Base-by-base conservation (phyloP, 2,329 filamentous ascomycete genomes). In the Penicillium psychrosexuale region DNA sequence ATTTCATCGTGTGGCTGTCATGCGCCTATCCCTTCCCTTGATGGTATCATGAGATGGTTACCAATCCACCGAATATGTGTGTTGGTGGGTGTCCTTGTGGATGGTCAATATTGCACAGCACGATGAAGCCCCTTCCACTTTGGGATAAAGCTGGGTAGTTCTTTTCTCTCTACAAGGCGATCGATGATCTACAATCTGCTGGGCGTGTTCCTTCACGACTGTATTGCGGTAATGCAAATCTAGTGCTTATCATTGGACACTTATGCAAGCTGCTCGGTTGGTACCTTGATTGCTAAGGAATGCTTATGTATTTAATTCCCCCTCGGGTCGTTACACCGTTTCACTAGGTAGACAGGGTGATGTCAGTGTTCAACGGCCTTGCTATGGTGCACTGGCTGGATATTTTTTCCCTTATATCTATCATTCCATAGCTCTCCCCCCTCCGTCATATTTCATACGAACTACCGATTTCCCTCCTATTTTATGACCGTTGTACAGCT, bases 391-490 rank as follows among this genome's bases (percentile, higher is more conserved):
- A 51, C 47, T 51, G 37, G 38, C 47, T 51, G 24, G 11, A 31
- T 31, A 31, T 17, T 9, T 31, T 45, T 19, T 46, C 27, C 12
- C 47, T 51, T 64, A 63, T 64, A 64, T 60, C 50, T 63, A 60
- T 52, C 62, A 59, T 62, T 28, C 57, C 59, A 40, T 36, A 51
- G 40, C 42, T 57, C 27, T 49, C 28, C 15, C 33, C 39, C 13
- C 11, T n/a, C 15, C 28, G 17, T 40, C 24, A 13, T 40, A 30
- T 22, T 34, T 17, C 15, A 12, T 27, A 33, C 30, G 22, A 17
- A 37, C 27, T 13, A 19, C 15, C 24, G 12, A 34, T 51, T 49
- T 40, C 6, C 15, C 28, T 33, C 24, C n/a, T 11, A 5, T 6
- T 33, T 15, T 39, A 5, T 34, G 3, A 30, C 15, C 12, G 5